Conservation (phyloP, 2,329 filamentous ascomycete species). For the Fusarium buharicum region DNA sequence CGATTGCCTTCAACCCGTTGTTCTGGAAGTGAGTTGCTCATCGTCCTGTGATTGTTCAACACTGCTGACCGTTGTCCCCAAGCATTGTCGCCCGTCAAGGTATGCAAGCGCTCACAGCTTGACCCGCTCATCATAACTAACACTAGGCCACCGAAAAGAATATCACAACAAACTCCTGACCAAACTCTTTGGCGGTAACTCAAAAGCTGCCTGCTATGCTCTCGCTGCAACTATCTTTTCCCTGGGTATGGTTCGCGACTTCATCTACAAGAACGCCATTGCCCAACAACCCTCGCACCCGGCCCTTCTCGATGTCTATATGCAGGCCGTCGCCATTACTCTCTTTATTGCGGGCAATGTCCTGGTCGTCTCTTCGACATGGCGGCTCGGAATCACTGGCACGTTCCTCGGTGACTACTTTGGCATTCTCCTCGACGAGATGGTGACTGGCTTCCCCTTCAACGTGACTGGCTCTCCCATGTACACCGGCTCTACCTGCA, state of each 20-base stretch:
- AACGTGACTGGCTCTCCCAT: constrained; percentile 91
- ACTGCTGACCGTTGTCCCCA: constrained; percentile 49
- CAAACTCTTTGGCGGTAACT: constrained; percentile 82
- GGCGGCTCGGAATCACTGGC: constrained; percentile 90
- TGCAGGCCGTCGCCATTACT: constrained; percentile 72
- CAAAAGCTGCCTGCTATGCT: constrained; percentile 85
- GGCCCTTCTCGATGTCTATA: constrained; percentile 68
- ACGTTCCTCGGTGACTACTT: constrained; percentile 99
- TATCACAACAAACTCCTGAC: constrained; percentile 92
- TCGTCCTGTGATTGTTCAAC: constrained; percentile 2
- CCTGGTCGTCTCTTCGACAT: constrained; percentile 90
- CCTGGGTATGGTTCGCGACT: constrained; percentile 88
- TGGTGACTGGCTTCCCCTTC: constrained; percentile 96
- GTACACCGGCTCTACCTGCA: constrained; percentile 95
- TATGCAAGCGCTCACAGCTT: constrained; percentile 50
- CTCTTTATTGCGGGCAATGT: constrained; percentile 82
- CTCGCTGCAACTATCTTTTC: constrained; percentile 91
- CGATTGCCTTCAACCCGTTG: constrained; percentile 95
- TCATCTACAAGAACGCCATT: constrained; percentile 86
- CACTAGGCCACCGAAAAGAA: constrained; percentile 63
- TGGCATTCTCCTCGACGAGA: constrained; percentile 94
- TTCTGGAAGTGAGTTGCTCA: constrained; percentile 90
- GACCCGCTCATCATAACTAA: constrained; percentile 19
- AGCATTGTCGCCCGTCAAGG: constrained; percentile 87
- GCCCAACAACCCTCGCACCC: constrained; percentile 79